phyloP scores from a whole-genome alignment of 2,329 filamentous ascomycete species.

The Rugonectria rugulosa region DNA sequence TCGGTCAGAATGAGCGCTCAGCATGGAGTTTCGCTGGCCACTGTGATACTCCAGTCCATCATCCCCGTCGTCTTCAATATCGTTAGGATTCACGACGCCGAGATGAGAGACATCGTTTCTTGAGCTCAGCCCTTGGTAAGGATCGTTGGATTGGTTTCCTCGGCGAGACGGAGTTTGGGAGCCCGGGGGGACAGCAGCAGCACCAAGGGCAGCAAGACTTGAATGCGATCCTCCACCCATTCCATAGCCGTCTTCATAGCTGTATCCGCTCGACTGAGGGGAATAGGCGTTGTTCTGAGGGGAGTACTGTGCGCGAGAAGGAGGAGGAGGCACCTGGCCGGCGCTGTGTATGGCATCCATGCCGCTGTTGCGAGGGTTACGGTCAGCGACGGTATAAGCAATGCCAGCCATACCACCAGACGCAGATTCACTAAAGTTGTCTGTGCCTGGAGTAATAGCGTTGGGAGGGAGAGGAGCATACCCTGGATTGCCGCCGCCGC shows the following conservation, averaged over 20 bases:
- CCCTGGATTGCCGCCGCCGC: conserved; percentile 35
- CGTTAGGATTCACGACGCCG: conserved; percentile 75
- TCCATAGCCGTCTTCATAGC: conserved; percentile 32
- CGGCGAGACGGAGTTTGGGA: conserved; percentile 26
- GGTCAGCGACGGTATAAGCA: conserved; percentile 70
- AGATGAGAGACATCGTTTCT: conserved; percentile 57
- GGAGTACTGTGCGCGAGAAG: conserved; percentile 43
- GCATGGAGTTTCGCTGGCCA: conserved; percentile 62
- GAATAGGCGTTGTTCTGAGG: conserved; percentile 28
- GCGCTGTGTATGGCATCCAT: conserved; percentile 63
- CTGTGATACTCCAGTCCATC: conserved; percentile 73
- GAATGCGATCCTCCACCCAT: conserved; percentile 45
- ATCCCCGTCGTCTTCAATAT: conserved; percentile 87
- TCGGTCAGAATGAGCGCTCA: conserved; percentile 59
- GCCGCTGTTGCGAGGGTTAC: conserved; percentile 70
- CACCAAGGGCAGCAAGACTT: conserved; percentile 41
- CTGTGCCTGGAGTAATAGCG: conserved; percentile 66
- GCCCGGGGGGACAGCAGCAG: conserved; percentile 40
- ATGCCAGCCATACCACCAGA: conserved; percentile 73
- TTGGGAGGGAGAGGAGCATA: conserved; percentile 35
- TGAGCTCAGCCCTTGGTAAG: conserved; percentile 66
- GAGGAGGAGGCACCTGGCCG: conserved; percentile 48
- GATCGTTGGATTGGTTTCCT: conserved; percentile 65
- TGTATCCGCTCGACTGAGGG: conserved; percentile 32
- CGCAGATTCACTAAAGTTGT: conserved; percentile 71